Evolutionary conservation across 179 eudicot species (phyloP).

Genomic region (Silene coronaria): DNA sequence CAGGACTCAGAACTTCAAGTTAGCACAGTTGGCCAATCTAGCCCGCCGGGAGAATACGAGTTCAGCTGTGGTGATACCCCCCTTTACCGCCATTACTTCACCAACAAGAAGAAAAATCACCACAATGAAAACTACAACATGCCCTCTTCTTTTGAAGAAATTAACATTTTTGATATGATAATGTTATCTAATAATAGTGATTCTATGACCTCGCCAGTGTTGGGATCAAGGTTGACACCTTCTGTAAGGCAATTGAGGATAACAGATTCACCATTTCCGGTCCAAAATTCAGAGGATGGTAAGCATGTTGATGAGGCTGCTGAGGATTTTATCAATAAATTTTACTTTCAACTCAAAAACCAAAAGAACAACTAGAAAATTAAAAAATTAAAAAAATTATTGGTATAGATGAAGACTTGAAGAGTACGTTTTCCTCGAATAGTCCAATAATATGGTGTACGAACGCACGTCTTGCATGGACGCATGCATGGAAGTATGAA

Average conservation of each 20-base stretch:
- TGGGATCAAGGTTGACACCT: constrained; percentile 2
- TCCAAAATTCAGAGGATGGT: constrained; percentile 1
- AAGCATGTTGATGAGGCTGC: constrained; percentile 33
- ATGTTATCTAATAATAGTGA: not conserved
- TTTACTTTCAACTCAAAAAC: constrained; percentile 27
- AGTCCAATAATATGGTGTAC: not conserved
- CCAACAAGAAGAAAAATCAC: constrained; percentile 12
- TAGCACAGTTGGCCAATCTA: constrained; percentile 7
- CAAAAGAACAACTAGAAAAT: not conserved
- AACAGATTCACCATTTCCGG: constrained; percentile 27
- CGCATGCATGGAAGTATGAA: not conserved
- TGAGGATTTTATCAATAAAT: constrained; percentile 33
- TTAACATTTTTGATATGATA: constrained; percentile 25
- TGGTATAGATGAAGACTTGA: too few species aligned
- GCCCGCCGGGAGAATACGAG: constrained; percentile 22
- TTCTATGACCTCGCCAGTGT: not conserved
- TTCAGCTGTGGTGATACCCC: constrained; percentile 34
- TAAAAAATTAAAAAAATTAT: too few species aligned
- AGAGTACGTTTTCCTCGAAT: too few species aligned
- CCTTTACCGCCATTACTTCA: constrained; percentile 24
- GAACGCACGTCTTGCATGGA: not conserved
- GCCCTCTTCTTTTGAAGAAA: not conserved
- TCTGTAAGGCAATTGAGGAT: constrained; percentile 22
- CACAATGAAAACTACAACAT: not conserved
- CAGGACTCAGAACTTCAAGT: not conserved